A percentile compares a stretch with the other conserved stretches of the same genome.
phyloP scores from a whole-genome alignment of 2,329 filamentous ascomycete species.

The Balansia obtecta region DNA sequence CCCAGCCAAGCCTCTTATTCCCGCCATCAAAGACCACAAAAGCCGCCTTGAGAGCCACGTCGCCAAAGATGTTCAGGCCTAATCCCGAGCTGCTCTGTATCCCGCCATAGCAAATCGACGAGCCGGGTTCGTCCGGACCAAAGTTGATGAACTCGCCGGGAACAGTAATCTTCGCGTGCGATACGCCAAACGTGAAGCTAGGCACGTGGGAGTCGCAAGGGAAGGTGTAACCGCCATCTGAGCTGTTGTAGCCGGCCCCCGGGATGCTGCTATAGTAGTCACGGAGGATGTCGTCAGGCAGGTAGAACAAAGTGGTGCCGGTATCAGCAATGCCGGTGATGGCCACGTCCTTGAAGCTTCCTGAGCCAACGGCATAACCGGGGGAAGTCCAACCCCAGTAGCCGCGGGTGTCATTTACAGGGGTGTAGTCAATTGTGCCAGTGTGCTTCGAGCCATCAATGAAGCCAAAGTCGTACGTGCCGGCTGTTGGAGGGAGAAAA shows the following conservation, averaged over 20 bases:
- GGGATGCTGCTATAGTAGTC: constrained; percentile 33
- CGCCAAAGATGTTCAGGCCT: constrained; percentile 45
- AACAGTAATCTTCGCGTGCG: constrained; percentile 41
- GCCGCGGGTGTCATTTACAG: constrained; percentile 47
- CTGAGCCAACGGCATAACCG: constrained; percentile 12
- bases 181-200: constrained; percentile 41
- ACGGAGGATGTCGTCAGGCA: constrained; percentile 37
- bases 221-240: constrained; percentile 30
- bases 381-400: constrained; percentile 41
- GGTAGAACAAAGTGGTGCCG: constrained; percentile 50
- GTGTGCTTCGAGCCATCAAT: constrained; percentile 53
- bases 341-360: constrained; percentile 20
- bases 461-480: constrained; percentile 62
- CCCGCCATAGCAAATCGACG: constrained; percentile 49
- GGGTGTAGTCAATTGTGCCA: constrained; percentile 48
- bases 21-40: constrained; percentile 44
- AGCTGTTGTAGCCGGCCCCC: constrained; percentile 20
- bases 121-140: constrained; percentile 27
- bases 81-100: constrained; percentile 41
- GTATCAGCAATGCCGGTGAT: constrained; percentile 40
- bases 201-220: constrained; percentile 32
- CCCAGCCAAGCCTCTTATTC: constrained; percentile 36
- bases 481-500: constrained; percentile 20
- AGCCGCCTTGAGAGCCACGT: constrained; percentile 47
- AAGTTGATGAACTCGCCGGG: constrained; percentile 42